Base-by-base conservation (phyloP, 2,329 filamentous ascomycete species). In the Sclerotinia minor region DNA sequence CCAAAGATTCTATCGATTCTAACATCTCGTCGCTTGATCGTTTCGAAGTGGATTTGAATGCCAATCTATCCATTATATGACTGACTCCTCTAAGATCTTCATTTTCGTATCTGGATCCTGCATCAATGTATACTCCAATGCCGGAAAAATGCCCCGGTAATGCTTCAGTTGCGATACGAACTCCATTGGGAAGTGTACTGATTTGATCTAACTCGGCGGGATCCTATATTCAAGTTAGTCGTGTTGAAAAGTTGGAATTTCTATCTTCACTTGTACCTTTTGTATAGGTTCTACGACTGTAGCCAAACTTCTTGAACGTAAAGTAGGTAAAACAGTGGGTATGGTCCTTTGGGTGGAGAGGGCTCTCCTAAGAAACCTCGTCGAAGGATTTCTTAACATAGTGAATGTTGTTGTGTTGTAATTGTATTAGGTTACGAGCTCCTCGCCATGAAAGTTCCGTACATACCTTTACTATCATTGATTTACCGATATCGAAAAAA, bases 51-150 rank as follows among this genome's bases (percentile, higher is more conserved):
- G 88, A 90, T 78, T 98, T 98, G 85, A 98, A 99, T 44, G 95
- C 95, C 50, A 99, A 81, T 6, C 95, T 87, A 79, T 99, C 95
- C 84, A 97, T 91, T 73, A 99, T 96, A 79, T 99, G 95, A 78
- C 93, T 97, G 38, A 96, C 92, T 55, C 95, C 95, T 69, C 92
- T 89, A 66, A 99, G 83, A 59, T 88, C 88, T 53, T 89, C 85
- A 77, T 91, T 94, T 80, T 99, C 95, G 81, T 95, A 98, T 73
- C 95, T 88, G 66, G 95, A 98, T 21, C 95, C 95, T 41, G 92
- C 93, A 78, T 98, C 94, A 76, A 99, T 87, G 81, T 97, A 99
- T 71, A 98, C 92, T 55, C 95, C 95, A 21, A 99, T 91, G 63
- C 93, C 95, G 5, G 94, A 92, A 79, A 99, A 99, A 73, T 94